Evolutionary conservation across 768 basidiomycete species (phyloP).

Genomic region (Macrolepiota albuminosa): DNA sequence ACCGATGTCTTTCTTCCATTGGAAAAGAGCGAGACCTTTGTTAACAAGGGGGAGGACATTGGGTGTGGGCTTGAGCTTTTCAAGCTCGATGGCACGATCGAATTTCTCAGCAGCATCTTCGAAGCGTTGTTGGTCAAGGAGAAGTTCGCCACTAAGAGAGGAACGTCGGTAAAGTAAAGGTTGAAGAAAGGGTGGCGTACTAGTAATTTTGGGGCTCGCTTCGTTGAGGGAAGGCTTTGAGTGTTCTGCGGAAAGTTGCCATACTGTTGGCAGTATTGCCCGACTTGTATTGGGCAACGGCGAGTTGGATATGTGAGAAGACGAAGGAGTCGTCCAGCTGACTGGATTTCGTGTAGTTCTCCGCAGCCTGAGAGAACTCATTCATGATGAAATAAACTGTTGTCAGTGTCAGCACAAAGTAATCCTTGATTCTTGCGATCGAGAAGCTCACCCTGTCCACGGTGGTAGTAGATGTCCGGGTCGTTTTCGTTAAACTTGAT

Average conservation of each 20-base stretch:
- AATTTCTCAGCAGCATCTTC: conserved; percentile 89
- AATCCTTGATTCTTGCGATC: background rate
- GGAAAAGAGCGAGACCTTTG: conserved; percentile 95
- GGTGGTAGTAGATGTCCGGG: conserved; percentile 97
- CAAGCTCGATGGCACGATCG: conserved; percentile 85
- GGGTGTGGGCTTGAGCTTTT: conserved; percentile 62
- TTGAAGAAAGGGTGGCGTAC: conserved; percentile 39
- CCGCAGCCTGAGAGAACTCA: conserved; percentile 79
- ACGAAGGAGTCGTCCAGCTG: conserved; percentile 84
- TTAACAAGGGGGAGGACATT: conserved; percentile 96
- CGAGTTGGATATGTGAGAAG: conserved; percentile 95
- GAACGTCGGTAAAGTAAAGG: background rate
- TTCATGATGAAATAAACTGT: conserved; percentile 93
- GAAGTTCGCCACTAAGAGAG: conserved; percentile 74
- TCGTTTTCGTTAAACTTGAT: conserved; percentile 77
- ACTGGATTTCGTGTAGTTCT: conserved; percentile 90
- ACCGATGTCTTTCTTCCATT: conserved; percentile 88
- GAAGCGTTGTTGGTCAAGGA: conserved; percentile 88
- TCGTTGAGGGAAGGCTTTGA: conserved; percentile 78
- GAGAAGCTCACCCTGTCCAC: conserved; percentile 74
- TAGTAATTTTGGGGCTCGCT: conserved; percentile 96
- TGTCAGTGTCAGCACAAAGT: background rate
- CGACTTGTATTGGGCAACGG: conserved; percentile 94
- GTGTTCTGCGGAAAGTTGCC: conserved; percentile 84
- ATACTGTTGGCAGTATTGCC: conserved; percentile 75